Conservation (phyloP, 2,329 filamentous ascomycete genomes). For the Aspergillus aculeatus region DNA sequence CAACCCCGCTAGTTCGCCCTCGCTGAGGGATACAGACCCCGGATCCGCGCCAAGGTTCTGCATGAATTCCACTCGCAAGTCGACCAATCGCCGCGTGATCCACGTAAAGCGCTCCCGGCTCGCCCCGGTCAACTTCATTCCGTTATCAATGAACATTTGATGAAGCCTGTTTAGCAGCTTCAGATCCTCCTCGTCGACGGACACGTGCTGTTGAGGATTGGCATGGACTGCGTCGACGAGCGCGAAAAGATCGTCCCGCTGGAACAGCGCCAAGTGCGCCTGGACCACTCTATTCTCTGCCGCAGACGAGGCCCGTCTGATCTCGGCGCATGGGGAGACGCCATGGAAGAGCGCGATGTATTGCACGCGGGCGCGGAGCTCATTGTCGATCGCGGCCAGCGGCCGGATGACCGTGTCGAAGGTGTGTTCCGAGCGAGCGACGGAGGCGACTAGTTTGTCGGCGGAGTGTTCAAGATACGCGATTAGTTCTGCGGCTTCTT, state of each 20-base stretch:
- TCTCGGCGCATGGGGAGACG: background rate
- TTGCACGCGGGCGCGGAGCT: background rate
- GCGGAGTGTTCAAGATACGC: background rate
- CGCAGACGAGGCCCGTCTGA: background rate
- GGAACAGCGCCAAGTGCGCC: conserved; percentile 2
- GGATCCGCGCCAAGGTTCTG: background rate
- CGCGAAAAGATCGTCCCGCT: background rate
- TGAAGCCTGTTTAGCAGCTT: background rate
- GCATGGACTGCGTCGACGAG: background rate
- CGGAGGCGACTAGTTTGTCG: background rate
- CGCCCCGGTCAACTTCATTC: background rate
- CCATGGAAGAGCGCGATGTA: conserved; percentile 2
- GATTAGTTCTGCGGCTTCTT: background rate
- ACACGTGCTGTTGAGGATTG: background rate
- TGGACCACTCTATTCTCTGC: background rate
- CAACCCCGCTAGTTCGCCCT: background rate
- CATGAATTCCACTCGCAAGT: conserved; percentile 1
- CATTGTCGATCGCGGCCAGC: background rate
- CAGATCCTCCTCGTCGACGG: background rate
- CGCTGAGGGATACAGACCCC: background rate
- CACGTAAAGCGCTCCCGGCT: background rate
- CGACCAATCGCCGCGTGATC: background rate
- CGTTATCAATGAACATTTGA: conserved; percentile 1
- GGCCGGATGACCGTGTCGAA: background rate
- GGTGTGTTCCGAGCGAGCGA: background rate